A percentile compares a stretch with the other conserved stretches of the same genome.
These are phyloP conservation scores for Pseudogymnoascus sp. DNA, from an alignment of 2,329 filamentous ascomycete genomes.

Conservation along the genomic window DNA sequence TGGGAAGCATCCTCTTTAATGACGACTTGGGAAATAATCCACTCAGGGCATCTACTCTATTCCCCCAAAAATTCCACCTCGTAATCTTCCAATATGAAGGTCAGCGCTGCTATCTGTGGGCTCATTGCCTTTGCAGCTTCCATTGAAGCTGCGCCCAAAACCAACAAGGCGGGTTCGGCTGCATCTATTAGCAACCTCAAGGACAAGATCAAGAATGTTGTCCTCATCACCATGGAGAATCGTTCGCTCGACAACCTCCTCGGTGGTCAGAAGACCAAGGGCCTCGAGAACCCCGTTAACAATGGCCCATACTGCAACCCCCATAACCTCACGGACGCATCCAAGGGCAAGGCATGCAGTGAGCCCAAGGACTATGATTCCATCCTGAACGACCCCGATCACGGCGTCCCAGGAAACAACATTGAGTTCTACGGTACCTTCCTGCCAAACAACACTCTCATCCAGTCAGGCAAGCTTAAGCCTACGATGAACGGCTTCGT, in stretches of 20 bases:
- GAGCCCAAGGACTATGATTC: conserved; percentile 34
- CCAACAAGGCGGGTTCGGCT: conserved; percentile 22
- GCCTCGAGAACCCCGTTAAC: conserved; percentile 37
- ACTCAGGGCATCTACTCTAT: not conserved
- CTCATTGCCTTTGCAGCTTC: conserved; percentile 10
- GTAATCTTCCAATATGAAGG: not conserved
- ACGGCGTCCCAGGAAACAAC: conserved; percentile 37
- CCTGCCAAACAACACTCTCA: conserved; percentile 32
- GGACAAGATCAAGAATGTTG: conserved; percentile 32
- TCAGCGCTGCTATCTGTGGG: conserved; percentile 8
- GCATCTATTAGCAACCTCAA: conserved; percentile 29
- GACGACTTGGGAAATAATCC: not conserved
- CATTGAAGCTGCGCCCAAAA: not conserved
- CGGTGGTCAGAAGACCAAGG: conserved; percentile 33
- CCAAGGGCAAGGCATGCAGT: conserved; percentile 28
- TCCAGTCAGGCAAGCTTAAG: conserved; percentile 28
- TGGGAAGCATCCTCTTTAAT: not conserved
- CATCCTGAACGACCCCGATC: conserved; percentile 35
- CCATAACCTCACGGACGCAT: conserved; percentile 29
- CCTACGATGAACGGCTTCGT: conserved; percentile 34
- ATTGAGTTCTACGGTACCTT: conserved; percentile 38
- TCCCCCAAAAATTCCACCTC: not conserved
- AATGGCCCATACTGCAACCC: conserved; percentile 38
- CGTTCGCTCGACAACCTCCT: conserved; percentile 39
- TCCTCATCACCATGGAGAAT: conserved; percentile 36